Evolutionary conservation across 345 rosid species (phyloP), one percentile per base, ranked within the genome.

Genomic region (Gossypium longicalyx): DNA sequence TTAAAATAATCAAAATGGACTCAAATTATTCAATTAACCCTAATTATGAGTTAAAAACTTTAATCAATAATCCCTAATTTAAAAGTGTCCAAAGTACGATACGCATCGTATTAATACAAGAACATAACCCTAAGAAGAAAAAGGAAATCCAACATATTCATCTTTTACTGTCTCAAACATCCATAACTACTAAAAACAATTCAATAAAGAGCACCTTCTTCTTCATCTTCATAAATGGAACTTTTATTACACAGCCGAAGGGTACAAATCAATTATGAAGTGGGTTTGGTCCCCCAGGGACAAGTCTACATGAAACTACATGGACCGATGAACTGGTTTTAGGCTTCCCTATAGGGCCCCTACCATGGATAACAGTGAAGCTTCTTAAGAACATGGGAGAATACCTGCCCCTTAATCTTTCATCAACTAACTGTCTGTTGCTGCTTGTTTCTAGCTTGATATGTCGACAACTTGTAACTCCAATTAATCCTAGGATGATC

Each of bases 221-320:
- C 12, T 1, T 57, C 34, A 60, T 62, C 20, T 16, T 62, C 38
- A 34, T 43, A 62, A 29, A 25, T 5, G 41, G 10, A 13, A 60
- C 41, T 60, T 25, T 60, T 25, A 12, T 25, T 29, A 34, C 10
- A 45, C 54, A 67, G 11, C 56, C 20, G 17, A 16, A 8, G 12
- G 7, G 41, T 34, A 34, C 12, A 41, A 29, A 64, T 83, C 80
- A 79, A 27, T 79, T 81, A 70, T 84, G 87, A 69, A 79, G 83
- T 15, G 80, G 85, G 79, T 80, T 82, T 20, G 87, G 87, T 25
- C 85, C 87, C 13, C 76, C 3, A 0, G 83, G 83, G 16, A 80
- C 85, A 5, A 51, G 25, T 29, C 83, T 71, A 51, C 61, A 80
- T 34, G 82, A 77, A 71, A 77, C 81, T 0, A 57, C 11, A n/a